These are phyloP conservation scores for Alternaria sp. DNA, from an alignment of 2,329 filamentous ascomycete species.

Conservation along the genomic window DNA sequence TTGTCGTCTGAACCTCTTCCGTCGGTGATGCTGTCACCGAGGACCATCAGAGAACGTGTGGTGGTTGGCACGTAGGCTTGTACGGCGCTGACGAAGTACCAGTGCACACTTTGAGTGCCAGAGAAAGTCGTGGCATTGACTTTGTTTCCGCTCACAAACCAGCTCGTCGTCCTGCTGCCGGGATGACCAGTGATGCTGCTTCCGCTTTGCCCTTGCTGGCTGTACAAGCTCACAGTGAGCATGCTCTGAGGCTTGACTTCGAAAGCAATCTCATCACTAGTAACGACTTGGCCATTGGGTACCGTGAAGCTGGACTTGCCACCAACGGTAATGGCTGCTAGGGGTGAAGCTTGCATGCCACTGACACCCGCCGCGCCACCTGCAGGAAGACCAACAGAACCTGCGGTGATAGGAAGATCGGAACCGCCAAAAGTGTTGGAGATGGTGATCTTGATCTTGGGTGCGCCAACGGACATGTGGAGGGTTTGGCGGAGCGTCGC, in stretches of 20 bases:
- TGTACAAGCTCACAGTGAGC: conserved; percentile 65
- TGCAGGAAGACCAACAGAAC: conserved; percentile 63
- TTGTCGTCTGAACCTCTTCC: conserved; percentile 58
- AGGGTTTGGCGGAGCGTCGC: conserved; percentile 71
- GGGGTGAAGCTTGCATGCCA: conserved; percentile 65
- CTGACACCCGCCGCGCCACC: conserved; percentile 61
- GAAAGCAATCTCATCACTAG: conserved; percentile 67
- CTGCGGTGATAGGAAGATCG: conserved; percentile 65
- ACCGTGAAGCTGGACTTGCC: conserved; percentile 58
- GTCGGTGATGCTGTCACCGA: conserved; percentile 72
- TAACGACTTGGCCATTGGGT: conserved; percentile 61
- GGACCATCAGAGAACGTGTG: conserved; percentile 57
- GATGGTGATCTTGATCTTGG: conserved; percentile 66
- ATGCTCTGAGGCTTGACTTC: conserved; percentile 58
- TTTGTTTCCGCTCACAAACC: conserved; percentile 40
- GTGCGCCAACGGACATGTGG: conserved; percentile 63
- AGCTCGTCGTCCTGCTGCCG: conserved; percentile 68
- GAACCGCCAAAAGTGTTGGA: conserved; percentile 70
- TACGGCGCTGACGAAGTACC: conserved; percentile 64
- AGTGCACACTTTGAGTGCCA: conserved; percentile 9
- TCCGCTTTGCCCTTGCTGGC: conserved; percentile 62
- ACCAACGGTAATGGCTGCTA: conserved; percentile 63
- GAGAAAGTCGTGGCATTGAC: conserved; percentile 48
- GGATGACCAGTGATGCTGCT: conserved; percentile 68
- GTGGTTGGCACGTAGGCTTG: conserved; percentile 59